phyloP scores from a whole-genome alignment of 2,329 filamentous ascomycete species.

The Colletotrichum paranaense region DNA sequence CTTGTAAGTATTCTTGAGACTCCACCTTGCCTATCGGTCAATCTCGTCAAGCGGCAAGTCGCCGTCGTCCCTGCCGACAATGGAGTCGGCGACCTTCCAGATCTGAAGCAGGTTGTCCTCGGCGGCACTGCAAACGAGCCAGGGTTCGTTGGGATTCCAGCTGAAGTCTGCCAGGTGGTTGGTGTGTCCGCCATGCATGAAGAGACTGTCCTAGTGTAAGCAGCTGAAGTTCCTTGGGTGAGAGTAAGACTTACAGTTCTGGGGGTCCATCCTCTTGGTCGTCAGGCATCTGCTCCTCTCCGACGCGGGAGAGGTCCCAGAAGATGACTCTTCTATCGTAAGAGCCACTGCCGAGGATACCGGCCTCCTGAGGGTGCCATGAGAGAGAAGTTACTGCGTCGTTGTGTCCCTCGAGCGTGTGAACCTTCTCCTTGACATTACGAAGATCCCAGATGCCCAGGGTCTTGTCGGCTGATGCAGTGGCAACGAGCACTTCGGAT shows the following conservation, averaged over 20 bases:
- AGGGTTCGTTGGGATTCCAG: conserved; percentile 97
- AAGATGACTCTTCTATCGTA: conserved; percentile 95
- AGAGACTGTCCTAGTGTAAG: conserved; percentile 68
- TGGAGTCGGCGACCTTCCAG: conserved; percentile 87
- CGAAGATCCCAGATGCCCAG: conserved; percentile 96
- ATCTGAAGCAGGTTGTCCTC: conserved; percentile 98
- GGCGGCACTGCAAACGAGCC: conserved; percentile 94
- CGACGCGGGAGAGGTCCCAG: conserved; percentile 93
- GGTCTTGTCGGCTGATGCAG: conserved; percentile 94
- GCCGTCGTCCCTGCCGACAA: conserved; percentile 81
- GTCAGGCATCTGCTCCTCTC: conserved; percentile 94
- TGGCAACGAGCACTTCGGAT: conserved; percentile 90
- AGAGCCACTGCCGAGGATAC: conserved; percentile 89
- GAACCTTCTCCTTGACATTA: conserved; percentile 89
- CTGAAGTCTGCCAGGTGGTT: conserved; percentile 97
- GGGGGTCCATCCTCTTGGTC: conserved; percentile 95
- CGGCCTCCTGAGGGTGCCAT: conserved; percentile 93
- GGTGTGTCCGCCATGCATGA: conserved; percentile 99
- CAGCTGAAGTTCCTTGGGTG: background rate
- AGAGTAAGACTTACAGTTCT: conserved; percentile 73
- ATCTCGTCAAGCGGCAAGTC: conserved; percentile 83
- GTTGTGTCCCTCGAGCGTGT: conserved; percentile 88
- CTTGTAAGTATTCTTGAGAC: conserved; percentile 23
- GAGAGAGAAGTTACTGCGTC: conserved; percentile 92
- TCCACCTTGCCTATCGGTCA: conserved; percentile 62